Base-by-base conservation (phyloP, 495 filamentous ascomycete species). In the Penicillium argentinense region DNA sequence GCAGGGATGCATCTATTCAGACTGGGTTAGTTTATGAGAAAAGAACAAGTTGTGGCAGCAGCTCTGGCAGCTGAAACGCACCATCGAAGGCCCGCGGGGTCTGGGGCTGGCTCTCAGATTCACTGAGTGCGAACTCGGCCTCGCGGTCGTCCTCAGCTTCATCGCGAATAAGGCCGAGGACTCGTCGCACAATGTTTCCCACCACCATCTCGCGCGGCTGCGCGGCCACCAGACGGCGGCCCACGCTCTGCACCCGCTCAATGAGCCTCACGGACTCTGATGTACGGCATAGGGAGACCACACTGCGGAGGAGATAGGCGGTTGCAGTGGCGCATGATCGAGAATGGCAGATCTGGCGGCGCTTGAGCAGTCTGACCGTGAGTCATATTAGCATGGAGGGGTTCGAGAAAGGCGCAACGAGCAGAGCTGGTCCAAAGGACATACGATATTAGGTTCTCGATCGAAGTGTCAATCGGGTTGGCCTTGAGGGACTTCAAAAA, bases 321-420 rank as follows among this genome's bases (percentile, higher is more conserved):
- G 92, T 97, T 56, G 91, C 93, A 42, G 88, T 80, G 33, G 93
- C 93, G 70, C 90, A 95, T 62, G 88, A 82, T 69, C 89, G 80
- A 8, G 90, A 88, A 57, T 87, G 88, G 45, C 78, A 79, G 55
- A 98, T 93, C 60, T 97, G 91, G 56, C 91, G 78, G 60, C 91
- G 77, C 66, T 95, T 95, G 26, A 98, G 80, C 25, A 96, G 83
- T 36, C 90, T 96, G 25, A 19, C 7, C 18, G 30, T 45, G 21
- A 36, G 32, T 44, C 18, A 29, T n/a, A n/a, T 44, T 44, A 44
- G 41, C 8, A 16, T 6, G 9, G 16, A 12, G 22, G 17, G 17
- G 16, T 5, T 5, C 4, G 0, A 21, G 9, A 8, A 11, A 14
- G 14, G 26, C 40, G 30, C 21, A 43, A 16, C 40, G 7, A 14